Percentiles rank a stretch among this genome's conserved stretches.
These are phyloP conservation scores for Wickerhamiella bombiphila DNA, from an alignment of 805 yeast genomes.

Conservation along the genomic window DNA sequence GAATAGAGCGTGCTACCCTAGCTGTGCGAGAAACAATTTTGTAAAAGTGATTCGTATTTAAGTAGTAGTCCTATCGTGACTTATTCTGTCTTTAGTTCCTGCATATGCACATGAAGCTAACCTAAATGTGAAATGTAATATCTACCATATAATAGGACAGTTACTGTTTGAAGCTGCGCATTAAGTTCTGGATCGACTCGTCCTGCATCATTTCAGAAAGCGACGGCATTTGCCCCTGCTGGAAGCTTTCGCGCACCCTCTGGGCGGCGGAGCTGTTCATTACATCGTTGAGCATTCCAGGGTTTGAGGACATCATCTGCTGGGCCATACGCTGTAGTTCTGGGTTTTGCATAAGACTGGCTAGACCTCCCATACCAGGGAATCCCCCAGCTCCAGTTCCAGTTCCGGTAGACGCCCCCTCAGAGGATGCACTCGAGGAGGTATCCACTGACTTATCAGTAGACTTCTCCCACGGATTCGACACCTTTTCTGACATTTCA, in stretches of 20 bases:
- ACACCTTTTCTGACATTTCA: neutral
- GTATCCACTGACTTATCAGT: neutral
- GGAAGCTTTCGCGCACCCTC: slow-evolving; percentile 70
- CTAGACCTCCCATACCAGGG: slow-evolving; percentile 40
- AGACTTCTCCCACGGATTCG: slow-evolving; percentile 1
- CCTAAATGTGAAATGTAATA: too few species aligned
- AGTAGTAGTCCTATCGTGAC: too few species aligned
- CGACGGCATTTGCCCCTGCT: slow-evolving; percentile 41
- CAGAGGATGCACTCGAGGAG: neutral
- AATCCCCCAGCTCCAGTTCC: slow-evolving; percentile 57
- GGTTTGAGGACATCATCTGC: slow-evolving; percentile 64
- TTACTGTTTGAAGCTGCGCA: slow-evolving; percentile 1
- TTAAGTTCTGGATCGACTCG: slow-evolving; percentile 48
- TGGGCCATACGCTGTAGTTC: slow-evolving; percentile 81
- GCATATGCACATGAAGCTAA: too few species aligned
- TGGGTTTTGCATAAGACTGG: slow-evolving; percentile 75
- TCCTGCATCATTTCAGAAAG: slow-evolving; percentile 63
- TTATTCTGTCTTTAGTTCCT: too few species aligned
- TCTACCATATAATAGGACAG: too few species aligned
- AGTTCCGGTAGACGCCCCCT: slow-evolving; percentile 8
- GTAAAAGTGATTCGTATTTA: too few species aligned
- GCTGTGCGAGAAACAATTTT: neutral
- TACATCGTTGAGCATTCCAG: slow-evolving; percentile 55
- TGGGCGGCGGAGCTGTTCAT: slow-evolving; percentile 69
- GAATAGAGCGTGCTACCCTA: slow-evolving; percentile 9